Base-by-base conservation (phyloP, 371 early-diverging fungal genomes). In the Thermomucor indicae-seudaticae region DNA sequence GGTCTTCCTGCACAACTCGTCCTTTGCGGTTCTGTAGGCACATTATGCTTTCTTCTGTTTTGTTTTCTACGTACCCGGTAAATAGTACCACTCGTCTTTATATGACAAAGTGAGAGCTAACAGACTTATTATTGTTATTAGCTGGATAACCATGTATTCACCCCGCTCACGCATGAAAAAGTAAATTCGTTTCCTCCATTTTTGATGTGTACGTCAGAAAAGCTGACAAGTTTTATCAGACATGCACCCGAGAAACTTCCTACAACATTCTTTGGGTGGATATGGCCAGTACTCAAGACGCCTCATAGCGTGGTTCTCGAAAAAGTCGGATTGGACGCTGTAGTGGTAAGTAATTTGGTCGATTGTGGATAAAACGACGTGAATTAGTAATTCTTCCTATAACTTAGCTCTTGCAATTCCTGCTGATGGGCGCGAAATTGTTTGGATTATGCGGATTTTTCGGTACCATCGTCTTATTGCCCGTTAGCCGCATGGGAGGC, bases 321-420 rank as follows among this genome's bases (percentile, higher is more conserved):
- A 20, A 72, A 83, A 57, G 79, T 83, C 25, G 86, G 86, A 16
- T 57, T 86, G 12, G 86, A 86, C 57, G 84, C 86, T 0, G 83
- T 83, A 19, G 81, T 86, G 73, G 72, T 68, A 64, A 43, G 47
- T 46, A 3, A 30, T 16, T 48, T 17, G 31, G n/a, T n/a, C 27
- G 37, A 20, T 35, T 44, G 12, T 24, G 17, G 12, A 45, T 35
- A 35, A 5, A 17, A 34, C 17, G 10, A 16, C 31, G 8, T 47
- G 32, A 11, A 16, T 19, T 19, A 22, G 20, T 8, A 12, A 11
- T 27, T 14, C 28, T 40, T 11, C 3, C 19, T 32, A 27, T 28
- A n/a, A 2, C 31, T 8, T 39, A 76, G 77, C 67, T 77, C 71
- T 56, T 77, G 0, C 77, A 77, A 57, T 77, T 77, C 51, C 57